phyloP scores from a whole-genome alignment of 768 basidiomycete genomes.

The Trichaptum fuscoviolaceum region DNA sequence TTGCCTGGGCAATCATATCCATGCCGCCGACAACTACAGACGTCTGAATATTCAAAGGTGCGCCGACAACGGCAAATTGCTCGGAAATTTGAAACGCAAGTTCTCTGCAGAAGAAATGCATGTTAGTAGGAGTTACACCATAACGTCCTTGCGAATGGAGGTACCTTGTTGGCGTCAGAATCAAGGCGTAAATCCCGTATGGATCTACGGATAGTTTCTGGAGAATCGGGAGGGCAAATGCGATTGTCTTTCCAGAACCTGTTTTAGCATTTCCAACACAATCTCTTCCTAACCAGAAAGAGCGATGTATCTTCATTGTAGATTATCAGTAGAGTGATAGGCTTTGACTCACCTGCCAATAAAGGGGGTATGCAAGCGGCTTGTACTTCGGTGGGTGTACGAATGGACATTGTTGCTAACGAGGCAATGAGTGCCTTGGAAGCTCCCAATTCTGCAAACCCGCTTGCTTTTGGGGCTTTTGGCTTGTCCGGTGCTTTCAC shows the following conservation, averaged over 20 bases:
- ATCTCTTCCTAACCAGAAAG: constrained; percentile 62
- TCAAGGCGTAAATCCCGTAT: constrained; percentile 89
- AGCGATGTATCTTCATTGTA: not conserved
- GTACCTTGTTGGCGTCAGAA: constrained; percentile 79
- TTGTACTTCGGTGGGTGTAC: constrained; percentile 81
- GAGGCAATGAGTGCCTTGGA: constrained; percentile 56
- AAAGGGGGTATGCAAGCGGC: constrained; percentile 86
- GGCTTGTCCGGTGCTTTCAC: constrained; percentile 9
- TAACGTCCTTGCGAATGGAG: constrained; percentile 5
- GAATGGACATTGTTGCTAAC: constrained; percentile 79
- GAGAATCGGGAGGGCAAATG: constrained; percentile 93
- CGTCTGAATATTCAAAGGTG: constrained; percentile 74
- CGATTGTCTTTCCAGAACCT: constrained; percentile 96
- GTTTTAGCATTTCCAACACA: constrained; percentile 98
- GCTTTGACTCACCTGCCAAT: constrained; percentile 27
- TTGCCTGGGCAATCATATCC: constrained; percentile 95
- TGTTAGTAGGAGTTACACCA: not conserved
- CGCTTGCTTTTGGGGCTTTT: constrained; percentile 12
- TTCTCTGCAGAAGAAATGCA: constrained; percentile 50
- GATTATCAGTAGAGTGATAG: not conserved
- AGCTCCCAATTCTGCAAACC: constrained; percentile 59
- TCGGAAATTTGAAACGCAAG: constrained; percentile 96
- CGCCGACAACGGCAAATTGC: constrained; percentile 89
- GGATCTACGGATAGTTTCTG: constrained; percentile 86
- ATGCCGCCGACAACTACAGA: constrained; percentile 94